Evolutionary conservation across 1,139 yeast species (phyloP), one percentile per base, ranked within the genome.

Genomic region (Nadsonia commutata): DNA sequence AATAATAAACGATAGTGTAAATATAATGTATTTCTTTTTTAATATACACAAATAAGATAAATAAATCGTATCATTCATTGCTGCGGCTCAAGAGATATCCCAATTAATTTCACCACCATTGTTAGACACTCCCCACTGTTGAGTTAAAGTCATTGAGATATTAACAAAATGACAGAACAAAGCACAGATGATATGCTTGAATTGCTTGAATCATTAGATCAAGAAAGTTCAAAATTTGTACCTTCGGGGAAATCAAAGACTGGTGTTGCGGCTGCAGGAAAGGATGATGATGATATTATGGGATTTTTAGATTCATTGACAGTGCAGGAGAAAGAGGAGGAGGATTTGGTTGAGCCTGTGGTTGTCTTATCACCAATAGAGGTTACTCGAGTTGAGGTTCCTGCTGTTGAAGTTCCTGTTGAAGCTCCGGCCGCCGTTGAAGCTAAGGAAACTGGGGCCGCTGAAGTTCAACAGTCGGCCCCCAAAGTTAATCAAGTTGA

Each of bases 171-270:
- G 43, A 20, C 40, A 4, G 43, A 41, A 38, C 46, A 47, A 19
- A 49, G 45, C 18, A 43, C 51, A 8, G 94, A 84, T 54, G 95
- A 88, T 56, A 95, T 90, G 9, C 66, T 88, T 51, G 94, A 88
- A 53, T 82, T 90, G 59, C 72, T 90, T 54, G 93, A 88, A 57
- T 82, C 95, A 1, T 70, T 90, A 40, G 96, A 95, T 9, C 85
- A 79, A 47, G 72, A 76, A 31, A 53, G 49, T 27, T 68, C 70
- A 46, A 64, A 70, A 17, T 65, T 68, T 9, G 59, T 57, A 36
- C 66, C 68, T 7, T 46, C 51, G 9, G 46, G 50, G 38, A 52
- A 52, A 23, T 52, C 49, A 23, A 57, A 49, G 36, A 57, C 56
- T 39, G 57, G 56, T 6, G 48, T 51, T 36, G 46, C 54, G 8